Base-by-base conservation (phyloP, 495 filamentous ascomycete genomes). In the Friedmanniomyces simplex region DNA sequence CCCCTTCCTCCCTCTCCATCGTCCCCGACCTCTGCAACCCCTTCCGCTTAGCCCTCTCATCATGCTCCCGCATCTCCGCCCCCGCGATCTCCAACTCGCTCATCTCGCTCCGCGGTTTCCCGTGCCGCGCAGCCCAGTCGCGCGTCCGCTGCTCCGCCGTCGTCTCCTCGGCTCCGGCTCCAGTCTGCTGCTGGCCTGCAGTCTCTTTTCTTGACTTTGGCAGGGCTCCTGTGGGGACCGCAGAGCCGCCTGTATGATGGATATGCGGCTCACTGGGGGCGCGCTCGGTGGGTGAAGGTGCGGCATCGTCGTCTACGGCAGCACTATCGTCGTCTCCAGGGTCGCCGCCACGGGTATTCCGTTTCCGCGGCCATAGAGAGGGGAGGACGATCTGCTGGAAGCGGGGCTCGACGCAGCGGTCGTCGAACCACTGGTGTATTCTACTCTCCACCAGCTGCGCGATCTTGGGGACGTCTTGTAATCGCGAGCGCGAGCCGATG, bases 401-500 rank as follows among this genome's bases (percentile, higher is more conserved):
- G 24, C 89, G 79, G 11, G 93, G 93, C 72, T 97, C 93, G 1
- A 98, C 93, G 54, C 87, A 89, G 30, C 93, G 82, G 66, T 97
- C 93, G 68, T 98, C 93, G 63, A 98, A 96, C 93, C 93, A 98
- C 25, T 85, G 82, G 67, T 97, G 93, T 7, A 98, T 78, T 8
- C 91, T 79, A 5, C 84, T 83, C 71, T 98, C 93, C 39, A 98
- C 85, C 2, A 98, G 77, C 67, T 96, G 90, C 0, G 94, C 94
- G 50, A 98, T 94, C 69, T 98, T 98, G 12, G 93, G 93, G 13
- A 98, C 89, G 72, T 98, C 94, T 68, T 96, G 91, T 12, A 98
- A 73, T 20, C 94, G 76, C 36, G 85, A 89, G 28, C 94, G 82
- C 30, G 87, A 91, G 30, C 93, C 93, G n/a, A 98, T 83, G 22